A percentile compares a stretch with the other conserved stretches of the same genome.
phyloP scores from a whole-genome alignment of 2,329 filamentous ascomycete genomes.

The Sclerotinia nivalis region DNA sequence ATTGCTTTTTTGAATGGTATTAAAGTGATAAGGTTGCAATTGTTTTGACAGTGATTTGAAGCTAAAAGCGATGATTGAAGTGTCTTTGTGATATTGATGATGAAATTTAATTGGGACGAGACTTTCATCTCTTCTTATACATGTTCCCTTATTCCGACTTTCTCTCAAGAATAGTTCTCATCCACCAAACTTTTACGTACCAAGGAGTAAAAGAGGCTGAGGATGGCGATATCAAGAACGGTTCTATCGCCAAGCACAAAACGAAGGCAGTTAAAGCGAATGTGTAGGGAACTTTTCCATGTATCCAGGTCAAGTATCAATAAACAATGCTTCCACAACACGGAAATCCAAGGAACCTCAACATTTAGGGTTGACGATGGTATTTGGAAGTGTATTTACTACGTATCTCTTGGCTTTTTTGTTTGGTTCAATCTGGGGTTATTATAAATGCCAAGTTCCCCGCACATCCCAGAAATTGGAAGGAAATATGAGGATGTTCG shows the following conservation, averaged over 20 bases:
- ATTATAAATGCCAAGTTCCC: not conserved
- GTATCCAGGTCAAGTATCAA: not conserved
- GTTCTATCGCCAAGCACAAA: not conserved
- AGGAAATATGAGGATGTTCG: not conserved
- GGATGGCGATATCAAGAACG: not conserved
- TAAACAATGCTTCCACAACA: not conserved
- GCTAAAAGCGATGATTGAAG: not conserved
- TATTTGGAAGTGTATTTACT: not conserved
- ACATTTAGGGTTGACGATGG: not conserved
- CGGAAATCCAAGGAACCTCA: not conserved
- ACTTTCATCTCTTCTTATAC: slow-evolving; percentile 10
- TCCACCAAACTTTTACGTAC: not conserved
- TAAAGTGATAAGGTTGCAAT: not conserved
- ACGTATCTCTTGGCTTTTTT: not conserved
- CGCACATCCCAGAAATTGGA: not conserved
- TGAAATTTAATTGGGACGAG: not conserved
- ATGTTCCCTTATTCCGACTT: not conserved
- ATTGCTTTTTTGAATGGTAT: not conserved
- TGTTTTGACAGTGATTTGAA: not conserved
- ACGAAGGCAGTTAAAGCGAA: not conserved
- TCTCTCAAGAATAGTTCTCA: not conserved
- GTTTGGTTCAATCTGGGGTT: not conserved
- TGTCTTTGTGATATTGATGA: slow-evolving; percentile 9
- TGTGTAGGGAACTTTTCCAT: not conserved
- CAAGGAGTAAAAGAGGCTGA: not conserved